phyloP scores from a whole-genome alignment of 768 basidiomycete species.

The Mycena polygramma region DNA sequence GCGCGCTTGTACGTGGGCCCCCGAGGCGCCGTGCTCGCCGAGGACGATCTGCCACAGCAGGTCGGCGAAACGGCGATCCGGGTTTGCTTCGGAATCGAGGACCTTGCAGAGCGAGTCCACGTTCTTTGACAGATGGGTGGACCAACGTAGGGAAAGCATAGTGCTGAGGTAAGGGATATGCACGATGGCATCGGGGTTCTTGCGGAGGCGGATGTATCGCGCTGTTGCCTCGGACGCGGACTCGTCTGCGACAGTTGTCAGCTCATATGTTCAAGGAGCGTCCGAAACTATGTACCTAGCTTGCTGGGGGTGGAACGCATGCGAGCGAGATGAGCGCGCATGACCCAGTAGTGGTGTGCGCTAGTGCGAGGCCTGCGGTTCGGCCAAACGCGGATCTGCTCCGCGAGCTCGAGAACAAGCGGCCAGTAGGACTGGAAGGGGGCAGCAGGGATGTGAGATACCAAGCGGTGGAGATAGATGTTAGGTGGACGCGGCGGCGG shows the following conservation, averaged over 20 bases:
- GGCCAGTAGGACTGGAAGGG: conserved; percentile 59
- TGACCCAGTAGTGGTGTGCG: conserved; percentile 74
- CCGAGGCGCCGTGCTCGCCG: conserved; percentile 41
- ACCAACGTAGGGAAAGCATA: conserved; percentile 48
- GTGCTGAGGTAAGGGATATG: conserved; percentile 62
- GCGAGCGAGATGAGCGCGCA: conserved; percentile 60
- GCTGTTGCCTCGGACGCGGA: conserved; percentile 50
- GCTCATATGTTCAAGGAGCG: background rate
- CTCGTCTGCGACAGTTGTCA: conserved; percentile 34
- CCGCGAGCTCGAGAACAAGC: conserved; percentile 59
- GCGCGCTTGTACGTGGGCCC: conserved; percentile 44
- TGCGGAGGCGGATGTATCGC: conserved; percentile 57
- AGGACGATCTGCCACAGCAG: conserved; percentile 59
- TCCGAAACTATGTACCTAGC: conserved; percentile 14
- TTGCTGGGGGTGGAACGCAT: conserved; percentile 39
- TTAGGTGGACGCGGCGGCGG: conserved; percentile 40
- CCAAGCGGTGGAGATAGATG: conserved; percentile 49
- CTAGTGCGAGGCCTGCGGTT: conserved; percentile 37
- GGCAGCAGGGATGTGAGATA: conserved; percentile 41
- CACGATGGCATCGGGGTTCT: conserved; percentile 54
- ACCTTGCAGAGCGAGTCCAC: conserved; percentile 53
- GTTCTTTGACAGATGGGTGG: conserved; percentile 46
- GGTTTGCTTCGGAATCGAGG: conserved; percentile 49
- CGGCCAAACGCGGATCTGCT: conserved; percentile 43
- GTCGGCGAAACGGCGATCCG: conserved; percentile 50